phyloP scores from a whole-genome alignment of 2,329 filamentous ascomycete genomes.

The Achaetomium macrosporum region DNA sequence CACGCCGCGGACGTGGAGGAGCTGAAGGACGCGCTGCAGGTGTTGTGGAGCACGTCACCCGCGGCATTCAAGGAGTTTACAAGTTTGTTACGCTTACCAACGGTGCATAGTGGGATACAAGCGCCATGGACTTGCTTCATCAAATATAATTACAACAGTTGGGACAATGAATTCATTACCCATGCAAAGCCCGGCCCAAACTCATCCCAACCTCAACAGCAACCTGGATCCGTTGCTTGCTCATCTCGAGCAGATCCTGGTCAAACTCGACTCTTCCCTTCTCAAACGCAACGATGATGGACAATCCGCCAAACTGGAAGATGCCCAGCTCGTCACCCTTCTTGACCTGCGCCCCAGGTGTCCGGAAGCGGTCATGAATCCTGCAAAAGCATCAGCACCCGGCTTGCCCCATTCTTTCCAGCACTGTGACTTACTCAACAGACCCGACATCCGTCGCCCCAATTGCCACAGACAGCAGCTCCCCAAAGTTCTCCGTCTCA shows the following conservation, averaged over 20 bases:
- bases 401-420: too few species aligned
- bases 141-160: too few species aligned
- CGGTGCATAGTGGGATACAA: too few species aligned
- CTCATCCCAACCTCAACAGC: constrained; percentile 4
- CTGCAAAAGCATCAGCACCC: too few species aligned
- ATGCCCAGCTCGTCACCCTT: constrained; percentile 4
- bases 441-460: constrained; percentile 36
- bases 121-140: too few species aligned
- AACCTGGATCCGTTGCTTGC: background rate
- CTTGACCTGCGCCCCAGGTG: background rate
- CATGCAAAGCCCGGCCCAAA: background rate
- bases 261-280: background rate
- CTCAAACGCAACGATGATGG: constrained; percentile 3
- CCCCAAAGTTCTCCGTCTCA: constrained; percentile 34
- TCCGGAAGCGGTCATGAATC: background rate
- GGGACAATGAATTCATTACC: too few species aligned
- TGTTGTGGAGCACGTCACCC: too few species aligned
- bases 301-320: constrained; percentile 2
- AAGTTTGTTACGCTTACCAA: too few species aligned
- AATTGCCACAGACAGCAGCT: constrained; percentile 38
- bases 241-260: background rate
- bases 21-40: too few species aligned
- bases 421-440: constrained; percentile 36
- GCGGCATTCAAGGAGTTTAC: too few species aligned
- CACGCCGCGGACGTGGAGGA: too few species aligned